Evolutionary conservation across 2,329 filamentous ascomycete species (phyloP), one percentile per base, ranked within the genome.

Genomic region (Diaporthe vaccinii): DNA sequence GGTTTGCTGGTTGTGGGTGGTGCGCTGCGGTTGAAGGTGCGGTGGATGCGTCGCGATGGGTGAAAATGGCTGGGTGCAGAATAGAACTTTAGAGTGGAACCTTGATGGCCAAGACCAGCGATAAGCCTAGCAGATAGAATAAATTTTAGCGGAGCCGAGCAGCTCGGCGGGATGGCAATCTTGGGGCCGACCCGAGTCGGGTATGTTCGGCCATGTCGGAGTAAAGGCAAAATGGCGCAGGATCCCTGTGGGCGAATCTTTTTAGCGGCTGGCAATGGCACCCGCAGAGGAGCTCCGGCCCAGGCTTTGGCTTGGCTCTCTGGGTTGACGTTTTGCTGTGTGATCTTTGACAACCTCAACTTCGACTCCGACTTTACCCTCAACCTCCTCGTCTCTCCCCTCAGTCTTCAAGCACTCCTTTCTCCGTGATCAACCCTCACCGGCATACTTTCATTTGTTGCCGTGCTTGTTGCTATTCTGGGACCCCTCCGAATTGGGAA

Each of bases 161-260:
- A 65, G 44, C 72, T 75, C 75, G 75, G 75, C 68, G 41, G 36
- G 34, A 49, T 25, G 68, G 9, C 6, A 28, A 17, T 44, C 41
- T 58, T 61, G 41, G 65, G 46, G 65, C 75, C 75, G 72, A 76
- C 34, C 75, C 73, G 73, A 75, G 41, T 72, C 75, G 75, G 75
- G 58, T 72, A 69, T 76, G 69, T 69, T 76, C 75, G 75, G 75
- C 65, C 73, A 59, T 62, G 65, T 76, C 72, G 73, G 75, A 74
- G 58, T 68, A 72, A 74, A 53, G 51, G 51, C 72, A 67, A 76
- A 76, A 76, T 71, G 70, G 72, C 75, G 75, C 75, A 76, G 46
- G n/a, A 71, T 73, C 74, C 74, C 57, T 53, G 74, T 34, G 49
- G 58, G 65, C 49, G 67, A 74, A 74, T 72, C 72, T 76, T 76